Conservation (phyloP, 2,329 filamentous ascomycete genomes). For the Beauveria varroae region DNA sequence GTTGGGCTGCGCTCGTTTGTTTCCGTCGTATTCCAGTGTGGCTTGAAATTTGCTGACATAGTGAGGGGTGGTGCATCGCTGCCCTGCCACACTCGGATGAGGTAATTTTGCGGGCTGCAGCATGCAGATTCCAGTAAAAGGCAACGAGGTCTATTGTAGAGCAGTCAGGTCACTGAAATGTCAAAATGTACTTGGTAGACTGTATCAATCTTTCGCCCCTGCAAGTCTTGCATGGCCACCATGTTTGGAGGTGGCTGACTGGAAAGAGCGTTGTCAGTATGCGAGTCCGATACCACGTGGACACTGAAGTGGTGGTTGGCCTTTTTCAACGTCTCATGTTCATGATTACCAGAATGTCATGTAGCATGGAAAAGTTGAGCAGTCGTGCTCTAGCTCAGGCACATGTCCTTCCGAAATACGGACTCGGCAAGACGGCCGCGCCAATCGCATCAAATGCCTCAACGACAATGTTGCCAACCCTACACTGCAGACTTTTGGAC, state of each 20-base stretch:
- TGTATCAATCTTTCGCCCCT: background rate
- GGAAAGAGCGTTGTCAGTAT: too few relatives aligned
- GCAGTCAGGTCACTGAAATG: background rate
- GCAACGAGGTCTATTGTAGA: too few relatives aligned
- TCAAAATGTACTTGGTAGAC: background rate
- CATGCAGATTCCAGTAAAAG: background rate
- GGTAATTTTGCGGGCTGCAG: background rate
- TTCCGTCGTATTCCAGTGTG: background rate
- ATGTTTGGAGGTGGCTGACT: too few relatives aligned
- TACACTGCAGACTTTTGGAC: background rate
- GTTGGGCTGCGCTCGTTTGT: background rate
- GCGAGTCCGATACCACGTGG: too few relatives aligned
- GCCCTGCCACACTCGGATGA: conserved; percentile 1
- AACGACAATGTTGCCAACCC: too few relatives aligned
- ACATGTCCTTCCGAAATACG: background rate
- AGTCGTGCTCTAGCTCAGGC: background rate
- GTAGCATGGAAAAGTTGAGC: too few relatives aligned
- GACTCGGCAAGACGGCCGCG: background rate
- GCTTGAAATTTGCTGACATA: background rate
- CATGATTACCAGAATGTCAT: background rate
- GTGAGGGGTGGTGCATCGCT: conserved; percentile 3
- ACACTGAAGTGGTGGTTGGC: too few relatives aligned
- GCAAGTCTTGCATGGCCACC: too few relatives aligned
- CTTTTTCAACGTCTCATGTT: too few relatives aligned
- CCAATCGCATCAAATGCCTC: background rate